A percentile compares a stretch with the other conserved stretches of the same genome.
Evolutionary conservation across 2,329 filamentous ascomycete genomes (phyloP).

Genomic region (Aureobasidium melanogenum): DNA sequence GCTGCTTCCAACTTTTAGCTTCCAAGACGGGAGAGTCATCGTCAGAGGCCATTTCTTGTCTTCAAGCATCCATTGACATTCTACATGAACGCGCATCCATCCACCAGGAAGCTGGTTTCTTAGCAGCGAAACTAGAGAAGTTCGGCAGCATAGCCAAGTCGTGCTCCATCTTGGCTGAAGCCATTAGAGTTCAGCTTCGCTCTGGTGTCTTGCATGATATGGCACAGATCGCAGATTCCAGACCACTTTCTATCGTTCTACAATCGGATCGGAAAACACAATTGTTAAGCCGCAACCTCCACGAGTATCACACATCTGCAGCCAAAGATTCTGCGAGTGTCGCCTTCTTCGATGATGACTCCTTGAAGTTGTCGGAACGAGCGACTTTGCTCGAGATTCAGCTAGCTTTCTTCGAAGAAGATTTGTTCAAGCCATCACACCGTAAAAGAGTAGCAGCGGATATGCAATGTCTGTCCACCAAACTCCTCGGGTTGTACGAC

Average conservation of each 20-base stretch:
- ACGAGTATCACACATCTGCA: background rate
- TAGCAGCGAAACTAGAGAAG: slow-evolving; percentile 57
- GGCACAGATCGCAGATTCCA: background rate
- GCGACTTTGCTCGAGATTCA: slow-evolving; percentile 37
- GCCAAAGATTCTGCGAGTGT: background rate
- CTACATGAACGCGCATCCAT: slow-evolving; percentile 45
- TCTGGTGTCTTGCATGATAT: background rate
- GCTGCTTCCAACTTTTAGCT: slow-evolving; percentile 28
- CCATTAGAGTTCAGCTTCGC: background rate
- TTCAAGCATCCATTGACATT: slow-evolving; percentile 43
- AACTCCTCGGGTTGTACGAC: slow-evolving; percentile 18
- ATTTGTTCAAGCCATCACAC: slow-evolving; percentile 1
- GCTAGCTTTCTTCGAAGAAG: slow-evolving; percentile 18
- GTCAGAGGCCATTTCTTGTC: background rate
- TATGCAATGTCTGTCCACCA: background rate
- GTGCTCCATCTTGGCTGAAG: background rate
- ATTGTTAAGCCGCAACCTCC: background rate
- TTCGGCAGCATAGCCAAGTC: slow-evolving; percentile 42
- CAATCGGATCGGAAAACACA: background rate
- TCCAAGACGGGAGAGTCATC: background rate
- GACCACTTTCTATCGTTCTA: background rate
- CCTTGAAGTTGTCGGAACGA: slow-evolving; percentile 22
- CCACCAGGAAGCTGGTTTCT: slow-evolving; percentile 52
- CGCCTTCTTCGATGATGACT: slow-evolving; percentile 25
- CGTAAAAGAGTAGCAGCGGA: background rate